A percentile compares a stretch with the other conserved stretches of the same genome.
These are phyloP conservation scores for Tephrocybe sp. DNA, from an alignment of 768 basidiomycete species.

Conservation along the genomic window DNA sequence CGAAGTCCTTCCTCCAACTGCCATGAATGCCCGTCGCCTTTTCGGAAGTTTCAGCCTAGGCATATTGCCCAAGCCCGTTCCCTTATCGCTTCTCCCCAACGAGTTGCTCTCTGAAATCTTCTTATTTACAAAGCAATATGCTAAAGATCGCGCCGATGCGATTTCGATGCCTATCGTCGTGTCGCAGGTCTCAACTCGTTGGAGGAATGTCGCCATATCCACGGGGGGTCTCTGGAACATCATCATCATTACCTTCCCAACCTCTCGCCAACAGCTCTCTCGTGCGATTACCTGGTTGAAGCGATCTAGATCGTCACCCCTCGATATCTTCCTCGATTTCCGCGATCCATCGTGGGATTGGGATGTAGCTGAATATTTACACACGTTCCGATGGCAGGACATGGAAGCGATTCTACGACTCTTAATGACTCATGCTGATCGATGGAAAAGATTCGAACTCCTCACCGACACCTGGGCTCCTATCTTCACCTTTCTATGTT, in stretches of 20 bases:
- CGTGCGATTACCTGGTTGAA: conserved; percentile 38
- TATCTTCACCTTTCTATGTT: conserved; percentile 50
- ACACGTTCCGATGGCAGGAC: conserved; percentile 39
- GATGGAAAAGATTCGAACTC: conserved; percentile 52
- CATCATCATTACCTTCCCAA: conserved; percentile 47
- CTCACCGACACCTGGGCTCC: conserved; percentile 63
- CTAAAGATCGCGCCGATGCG: conserved; percentile 24
- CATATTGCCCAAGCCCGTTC: conserved; percentile 5
- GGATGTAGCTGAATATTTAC: conserved; percentile 44
- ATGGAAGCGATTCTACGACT: conserved; percentile 48
- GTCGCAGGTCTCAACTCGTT: conserved; percentile 50
- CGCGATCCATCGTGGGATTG: conserved; percentile 60
- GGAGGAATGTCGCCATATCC: conserved; percentile 48
- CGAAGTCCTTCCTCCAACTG: conserved; percentile 13
- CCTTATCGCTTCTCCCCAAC: conserved; percentile 27
- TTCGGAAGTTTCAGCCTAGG: conserved; percentile 13
- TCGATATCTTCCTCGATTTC: conserved; percentile 56
- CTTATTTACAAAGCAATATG: conserved; percentile 24
- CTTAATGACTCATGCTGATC: conserved; percentile 41
- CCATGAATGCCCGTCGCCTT: conserved; percentile 17
- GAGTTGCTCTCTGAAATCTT: conserved; percentile 40
- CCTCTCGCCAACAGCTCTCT: conserved; percentile 33
- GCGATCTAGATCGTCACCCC: conserved; percentile 45
- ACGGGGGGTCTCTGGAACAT: conserved; percentile 50
- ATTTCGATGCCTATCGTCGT: conserved; percentile 31